A percentile compares a stretch with the other conserved stretches of the same genome.
Conservation (phyloP, 805 yeast species). For the Barnettozyma populi region DNA sequence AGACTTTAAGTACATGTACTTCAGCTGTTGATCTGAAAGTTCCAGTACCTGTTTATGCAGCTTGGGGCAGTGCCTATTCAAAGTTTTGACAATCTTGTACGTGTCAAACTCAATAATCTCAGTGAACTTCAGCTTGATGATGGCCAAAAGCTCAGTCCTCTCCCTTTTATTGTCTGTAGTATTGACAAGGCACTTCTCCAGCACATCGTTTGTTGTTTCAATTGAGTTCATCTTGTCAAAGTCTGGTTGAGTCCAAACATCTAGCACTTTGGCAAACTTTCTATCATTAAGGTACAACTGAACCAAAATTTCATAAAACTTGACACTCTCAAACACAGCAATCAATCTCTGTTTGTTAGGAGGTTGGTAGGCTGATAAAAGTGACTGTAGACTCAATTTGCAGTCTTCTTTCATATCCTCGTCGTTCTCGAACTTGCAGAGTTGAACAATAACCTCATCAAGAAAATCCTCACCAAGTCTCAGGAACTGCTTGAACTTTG, state of each 20-base stretch:
- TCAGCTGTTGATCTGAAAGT: conserved; percentile 19
- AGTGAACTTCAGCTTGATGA: conserved; percentile 12
- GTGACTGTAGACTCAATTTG: conserved; percentile 69
- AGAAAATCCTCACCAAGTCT: conserved; percentile 59
- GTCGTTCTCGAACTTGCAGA: conserved; percentile 38
- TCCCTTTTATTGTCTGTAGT: conserved; percentile 20
- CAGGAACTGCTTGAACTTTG: conserved; percentile 82
- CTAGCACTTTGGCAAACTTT: conserved; percentile 46
- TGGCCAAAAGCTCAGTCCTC: conserved; percentile 13
- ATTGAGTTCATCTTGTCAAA: conserved; percentile 17
- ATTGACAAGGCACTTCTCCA: conserved; percentile 23
- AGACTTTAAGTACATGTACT: conserved; percentile 21
- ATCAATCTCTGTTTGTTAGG: conserved; percentile 44
- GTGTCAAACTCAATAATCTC: conserved; percentile 28
- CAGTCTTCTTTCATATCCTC: conserved; percentile 43
- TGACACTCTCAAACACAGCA: conserved; percentile 45
- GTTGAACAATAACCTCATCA: conserved; percentile 39
- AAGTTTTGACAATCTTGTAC: conserved; percentile 23
- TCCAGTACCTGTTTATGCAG: conserved; percentile 14
- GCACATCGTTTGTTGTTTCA: conserved; percentile 24
- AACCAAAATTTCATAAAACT: conserved; percentile 54
- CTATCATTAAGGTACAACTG: conserved; percentile 50
- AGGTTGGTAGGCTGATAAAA: conserved; percentile 64
- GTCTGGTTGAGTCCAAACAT: conserved; percentile 42
- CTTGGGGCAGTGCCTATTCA: conserved; percentile 20